Percentiles rank a stretch among this genome's conserved stretches.
Conservation (phyloP, 352 stramenopile genomes). For the Phytopythium oedochilum region DNA sequence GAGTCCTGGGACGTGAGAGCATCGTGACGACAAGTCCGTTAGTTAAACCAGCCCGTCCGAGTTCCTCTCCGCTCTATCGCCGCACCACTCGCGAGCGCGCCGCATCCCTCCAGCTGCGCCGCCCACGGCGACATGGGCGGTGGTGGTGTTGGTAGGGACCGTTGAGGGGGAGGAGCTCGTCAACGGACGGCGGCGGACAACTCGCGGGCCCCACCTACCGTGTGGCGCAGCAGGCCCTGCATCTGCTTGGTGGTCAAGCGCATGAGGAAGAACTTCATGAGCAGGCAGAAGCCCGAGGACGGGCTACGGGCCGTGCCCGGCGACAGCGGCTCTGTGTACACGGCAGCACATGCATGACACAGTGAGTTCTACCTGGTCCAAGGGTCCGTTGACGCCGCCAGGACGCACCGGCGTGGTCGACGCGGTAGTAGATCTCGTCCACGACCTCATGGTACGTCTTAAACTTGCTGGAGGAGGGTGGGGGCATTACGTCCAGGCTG, state of each 20-base stretch:
- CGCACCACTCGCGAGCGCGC: not conserved
- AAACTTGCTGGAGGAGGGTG: conserved; percentile 66
- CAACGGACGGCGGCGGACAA: too few relatives aligned
- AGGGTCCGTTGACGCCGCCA: too few relatives aligned
- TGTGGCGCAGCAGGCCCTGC: conserved; percentile 90
- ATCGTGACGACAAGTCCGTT: not conserved
- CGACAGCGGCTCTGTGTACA: conserved; percentile 92
- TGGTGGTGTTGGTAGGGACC: not conserved
- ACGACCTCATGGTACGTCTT: conserved; percentile 97
- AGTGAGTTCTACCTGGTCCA: too few relatives aligned
- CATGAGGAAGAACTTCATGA: conserved; percentile 97
- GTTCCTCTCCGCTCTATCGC: not conserved
- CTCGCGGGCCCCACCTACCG: conserved; percentile 22
- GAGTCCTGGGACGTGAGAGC: conserved; percentile 64
- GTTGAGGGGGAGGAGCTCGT: too few relatives aligned
- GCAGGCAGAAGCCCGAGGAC: conserved; percentile 95
- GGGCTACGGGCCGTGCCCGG: conserved; percentile 88
- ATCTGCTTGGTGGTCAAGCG: conserved; percentile 96
- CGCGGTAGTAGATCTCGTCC: conserved; percentile 90
- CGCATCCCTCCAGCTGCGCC: not conserved
- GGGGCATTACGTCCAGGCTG: too few relatives aligned
- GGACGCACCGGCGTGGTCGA: conserved; percentile 64
- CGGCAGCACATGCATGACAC: too few relatives aligned
- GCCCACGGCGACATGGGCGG: not conserved
- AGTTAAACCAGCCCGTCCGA: not conserved